phyloP scores from a whole-genome alignment of 305 asterid species.

The Fraxinus ornus region DNA sequence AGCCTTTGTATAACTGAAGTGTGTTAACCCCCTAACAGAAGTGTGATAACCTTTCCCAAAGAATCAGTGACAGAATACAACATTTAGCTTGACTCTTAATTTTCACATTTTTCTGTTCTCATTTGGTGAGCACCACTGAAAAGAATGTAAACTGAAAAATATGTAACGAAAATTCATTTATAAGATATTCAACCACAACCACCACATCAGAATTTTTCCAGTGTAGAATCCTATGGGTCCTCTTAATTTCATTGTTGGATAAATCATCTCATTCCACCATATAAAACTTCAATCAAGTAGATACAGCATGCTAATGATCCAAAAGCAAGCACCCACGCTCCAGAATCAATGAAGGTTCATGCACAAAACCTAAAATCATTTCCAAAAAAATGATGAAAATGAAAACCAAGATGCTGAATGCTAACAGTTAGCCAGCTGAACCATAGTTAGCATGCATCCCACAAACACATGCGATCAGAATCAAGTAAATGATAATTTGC shows the following conservation, averaged over 20 bases:
- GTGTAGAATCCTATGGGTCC: background rate
- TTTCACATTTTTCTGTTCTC: background rate
- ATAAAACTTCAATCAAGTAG: background rate
- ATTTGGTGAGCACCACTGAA: background rate
- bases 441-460: constrained; percentile 13
- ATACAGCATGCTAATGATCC: background rate
- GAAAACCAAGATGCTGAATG: background rate
- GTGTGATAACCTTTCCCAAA: background rate
- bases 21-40: background rate
- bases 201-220: background rate
- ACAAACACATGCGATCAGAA: constrained; percentile 2
- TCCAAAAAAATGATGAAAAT: background rate
- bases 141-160: background rate
- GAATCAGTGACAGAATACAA: background rate
- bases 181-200: background rate
- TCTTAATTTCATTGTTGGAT: background rate
- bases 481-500: constrained; percentile 10
- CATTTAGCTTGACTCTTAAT: background rate
- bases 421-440: background rate
- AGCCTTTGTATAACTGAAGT: background rate
- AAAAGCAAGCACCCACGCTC: background rate
- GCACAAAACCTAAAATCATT: background rate
- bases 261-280: constrained; percentile 2
- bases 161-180: background rate
- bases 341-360: background rate